Evolutionary conservation across 352 stramenopile species (phyloP), one percentile per base, ranked within the genome.

Genomic region (Globisporangium perplexum): DNA sequence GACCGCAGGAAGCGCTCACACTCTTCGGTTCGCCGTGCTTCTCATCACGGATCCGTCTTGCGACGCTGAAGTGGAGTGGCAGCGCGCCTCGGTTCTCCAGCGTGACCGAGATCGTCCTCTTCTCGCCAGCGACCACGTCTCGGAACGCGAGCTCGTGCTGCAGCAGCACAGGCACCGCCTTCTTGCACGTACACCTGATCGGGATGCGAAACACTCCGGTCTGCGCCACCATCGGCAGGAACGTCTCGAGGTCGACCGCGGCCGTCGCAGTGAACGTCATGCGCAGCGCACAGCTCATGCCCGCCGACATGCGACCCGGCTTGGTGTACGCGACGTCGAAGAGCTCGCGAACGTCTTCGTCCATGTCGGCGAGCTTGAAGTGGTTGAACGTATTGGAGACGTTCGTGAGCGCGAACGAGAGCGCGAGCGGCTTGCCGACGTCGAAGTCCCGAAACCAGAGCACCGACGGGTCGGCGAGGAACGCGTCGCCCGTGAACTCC

Each of bases 391-490:
- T 96, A 41, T 94, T 88, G 0, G 86, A 96, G 4, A 96, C 75
- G 50, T 97, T 98, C 0, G 91, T 98, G 31, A 98, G 67, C 7
- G 76, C 87, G 31, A 96, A 85, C 8, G 43, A 55, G 23, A 82
- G 63, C 35, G 47, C 63, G 55, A 93, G 74, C 3, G 80, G 64
- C 39, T 62, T 60, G 17, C 82, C 83, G 1, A 97, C 68, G 6
- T 89, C 80, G 56, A 97, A 98, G 62, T 98, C 92, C 24, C 91
- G 87, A 55, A 97, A 98, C 68, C 88, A 80, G 20, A 98, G 65
- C 20, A 66, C 55, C 5, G 72, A 41, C 6, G 91, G 91, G 36
- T 93, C 86, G 5, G 79, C 59, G 0, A 95, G 66, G 44, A 98
- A 97, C 1, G 86, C 85, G 7, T 72, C 59, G 1, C 84, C 88